phyloP scores from a whole-genome alignment of 257 asterid genomes.

The Catharanthus roseus region DNA sequence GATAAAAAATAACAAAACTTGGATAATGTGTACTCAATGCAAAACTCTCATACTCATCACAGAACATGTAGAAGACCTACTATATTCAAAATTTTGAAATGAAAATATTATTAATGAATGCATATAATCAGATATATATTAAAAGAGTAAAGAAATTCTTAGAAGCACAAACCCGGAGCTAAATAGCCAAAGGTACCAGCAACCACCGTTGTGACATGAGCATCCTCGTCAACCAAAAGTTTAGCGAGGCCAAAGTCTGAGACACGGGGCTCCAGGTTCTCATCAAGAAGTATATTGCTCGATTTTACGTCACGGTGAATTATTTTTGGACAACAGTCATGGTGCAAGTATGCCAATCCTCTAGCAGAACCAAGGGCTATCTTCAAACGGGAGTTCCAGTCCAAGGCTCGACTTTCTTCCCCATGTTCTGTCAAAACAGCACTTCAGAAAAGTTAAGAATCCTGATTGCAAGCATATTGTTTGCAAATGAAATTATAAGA shows the following conservation, averaged over 20 bases:
- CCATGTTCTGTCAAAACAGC: constrained; percentile 33
- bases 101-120: neutral
- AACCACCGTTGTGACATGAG: constrained; percentile 93
- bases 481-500: neutral
- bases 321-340: constrained; percentile 84
- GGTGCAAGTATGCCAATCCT: constrained; percentile 90
- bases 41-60: neutral
- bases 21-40: neutral
- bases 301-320: constrained; percentile 91
- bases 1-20: neutral
- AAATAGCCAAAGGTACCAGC: constrained; percentile 97
- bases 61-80: neutral
- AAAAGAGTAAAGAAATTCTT: neutral
- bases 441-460: neutral
- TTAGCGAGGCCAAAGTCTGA: constrained; percentile 97
- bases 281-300: constrained; percentile 90
- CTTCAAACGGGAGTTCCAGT: constrained; percentile 77
- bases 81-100: neutral
- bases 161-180: constrained; percentile 70
- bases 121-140: too few relatives aligned
- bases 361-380: constrained; percentile 93
- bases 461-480: neutral
- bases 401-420: constrained; percentile 42
- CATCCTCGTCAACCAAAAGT: constrained; percentile 85
- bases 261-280: constrained; percentile 83